These are phyloP conservation scores for Phaeophleospora eucalypticola DNA, from an alignment of 2,329 filamentous ascomycete genomes.

Conservation along the genomic window DNA sequence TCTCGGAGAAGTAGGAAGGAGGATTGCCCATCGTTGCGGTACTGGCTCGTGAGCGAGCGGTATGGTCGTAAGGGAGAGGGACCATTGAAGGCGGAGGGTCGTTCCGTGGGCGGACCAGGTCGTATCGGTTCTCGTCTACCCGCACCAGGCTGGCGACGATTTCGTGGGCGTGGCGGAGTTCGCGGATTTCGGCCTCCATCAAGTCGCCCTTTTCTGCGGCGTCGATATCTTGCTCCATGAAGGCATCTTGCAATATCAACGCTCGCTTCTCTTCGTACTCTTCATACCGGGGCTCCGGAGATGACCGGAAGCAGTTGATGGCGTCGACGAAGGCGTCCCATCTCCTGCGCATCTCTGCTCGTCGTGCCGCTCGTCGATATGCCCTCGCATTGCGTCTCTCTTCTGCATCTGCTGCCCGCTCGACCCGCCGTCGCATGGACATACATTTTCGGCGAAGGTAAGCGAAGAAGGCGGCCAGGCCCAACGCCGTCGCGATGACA, in stretches of 20 bases:
- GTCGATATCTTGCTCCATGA: conserved; percentile 39
- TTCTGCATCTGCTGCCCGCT: conserved; percentile 52
- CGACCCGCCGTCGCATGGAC: conserved; percentile 48
- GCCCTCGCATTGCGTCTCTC: conserved; percentile 50
- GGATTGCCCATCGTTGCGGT: conserved; percentile 23
- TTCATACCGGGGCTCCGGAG: conserved; percentile 31
- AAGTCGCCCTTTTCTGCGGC: conserved; percentile 39
- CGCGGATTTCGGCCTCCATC: conserved; percentile 49
- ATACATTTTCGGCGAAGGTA: conserved; percentile 47
- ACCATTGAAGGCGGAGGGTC: conserved; percentile 25
- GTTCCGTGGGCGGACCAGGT: conserved; percentile 14
- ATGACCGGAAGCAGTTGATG: conserved; percentile 30
- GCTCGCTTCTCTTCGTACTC: conserved; percentile 52
- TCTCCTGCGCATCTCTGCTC: conserved; percentile 49
- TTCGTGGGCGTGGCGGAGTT: conserved; percentile 50
- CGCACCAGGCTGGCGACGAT: conserved; percentile 41
- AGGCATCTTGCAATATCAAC: conserved; percentile 41
- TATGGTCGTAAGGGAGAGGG: conserved; percentile 23
- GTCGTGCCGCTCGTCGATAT: conserved; percentile 52
- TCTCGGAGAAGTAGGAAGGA: conserved; percentile 35
- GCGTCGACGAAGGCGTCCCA: conserved; percentile 38
- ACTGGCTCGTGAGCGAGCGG: conserved; percentile 32
- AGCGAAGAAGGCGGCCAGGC: conserved; percentile 42
- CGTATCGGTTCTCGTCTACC: conserved; percentile 32
- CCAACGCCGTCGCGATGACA: conserved; percentile 42